These are phyloP conservation scores for Combretum micranthum DNA, from an alignment of 345 rosid genomes.

Conservation along the genomic window DNA sequence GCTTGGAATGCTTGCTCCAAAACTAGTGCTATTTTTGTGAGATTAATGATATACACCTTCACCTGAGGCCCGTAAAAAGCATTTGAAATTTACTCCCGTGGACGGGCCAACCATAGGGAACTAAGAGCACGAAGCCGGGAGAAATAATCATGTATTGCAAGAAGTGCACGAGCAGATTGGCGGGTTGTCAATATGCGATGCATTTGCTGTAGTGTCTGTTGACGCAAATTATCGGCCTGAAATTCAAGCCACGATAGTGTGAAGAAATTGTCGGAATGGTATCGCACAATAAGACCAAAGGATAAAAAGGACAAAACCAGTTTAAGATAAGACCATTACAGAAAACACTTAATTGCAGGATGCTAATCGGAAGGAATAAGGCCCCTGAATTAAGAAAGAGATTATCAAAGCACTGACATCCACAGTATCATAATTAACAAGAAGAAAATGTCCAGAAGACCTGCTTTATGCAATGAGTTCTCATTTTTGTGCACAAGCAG, in stretches of 20 bases:
- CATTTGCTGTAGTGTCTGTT: slow-evolving; percentile 92
- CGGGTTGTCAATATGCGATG: slow-evolving; percentile 78
- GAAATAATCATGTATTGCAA: slow-evolving; percentile 85
- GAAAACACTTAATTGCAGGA: too few species aligned
- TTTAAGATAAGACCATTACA: too few species aligned
- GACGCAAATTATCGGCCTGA: slow-evolving; percentile 96
- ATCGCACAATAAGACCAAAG: background rate
- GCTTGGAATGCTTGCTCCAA: slow-evolving; percentile 1
- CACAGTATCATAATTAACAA: too few species aligned
- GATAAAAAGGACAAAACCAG: too few species aligned
- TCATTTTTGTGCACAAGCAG: too few species aligned
- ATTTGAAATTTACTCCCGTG: slow-evolving; percentile 54
- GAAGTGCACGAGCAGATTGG: slow-evolving; percentile 95
- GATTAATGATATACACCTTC: slow-evolving; percentile 8
- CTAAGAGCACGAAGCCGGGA: slow-evolving; percentile 92
- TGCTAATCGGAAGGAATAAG: too few species aligned
- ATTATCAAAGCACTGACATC: too few species aligned
- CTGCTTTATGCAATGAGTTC: too few species aligned
- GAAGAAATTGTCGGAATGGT: background rate
- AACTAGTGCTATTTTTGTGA: slow-evolving; percentile 6
- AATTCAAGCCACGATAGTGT: background rate
- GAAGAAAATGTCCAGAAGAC: too few species aligned
- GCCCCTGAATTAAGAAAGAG: too few species aligned
- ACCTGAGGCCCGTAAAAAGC: background rate
- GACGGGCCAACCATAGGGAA: slow-evolving; percentile 96